phyloP scores from a whole-genome alignment of 768 basidiomycete genomes.

The Mycena belliarum region DNA sequence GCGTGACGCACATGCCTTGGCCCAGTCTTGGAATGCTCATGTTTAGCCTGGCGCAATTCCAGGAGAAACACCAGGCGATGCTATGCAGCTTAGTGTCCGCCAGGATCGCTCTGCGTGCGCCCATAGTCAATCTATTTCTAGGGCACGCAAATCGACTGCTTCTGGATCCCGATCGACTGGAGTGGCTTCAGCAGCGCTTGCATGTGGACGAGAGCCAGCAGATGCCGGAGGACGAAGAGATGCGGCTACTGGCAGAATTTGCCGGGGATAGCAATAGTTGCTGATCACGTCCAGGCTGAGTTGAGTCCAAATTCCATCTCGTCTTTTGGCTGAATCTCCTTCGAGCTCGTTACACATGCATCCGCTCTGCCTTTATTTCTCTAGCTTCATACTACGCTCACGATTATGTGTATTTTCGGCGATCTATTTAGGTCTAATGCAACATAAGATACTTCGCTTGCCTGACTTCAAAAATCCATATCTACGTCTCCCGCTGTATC shows the following conservation, averaged over 20 bases:
- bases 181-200: constrained; percentile 13
- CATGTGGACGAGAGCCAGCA: constrained; percentile 11
- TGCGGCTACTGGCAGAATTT: constrained; percentile 14
- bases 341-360: neutral
- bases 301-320: neutral
- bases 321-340: neutral
- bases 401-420: too few species aligned
- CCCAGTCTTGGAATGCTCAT: constrained; percentile 2
- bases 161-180: constrained; percentile 13
- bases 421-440: too few species aligned
- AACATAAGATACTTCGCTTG: too few species aligned
- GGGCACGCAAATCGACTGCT: constrained; percentile 17
- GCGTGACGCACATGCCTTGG: constrained; percentile 17
- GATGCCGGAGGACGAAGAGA: constrained; percentile 17
- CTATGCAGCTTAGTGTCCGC: constrained; percentile 16
- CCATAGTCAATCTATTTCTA: constrained; percentile 14
- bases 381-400: too few species aligned
- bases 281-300: neutral
- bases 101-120: constrained; percentile 9
- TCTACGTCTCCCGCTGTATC: too few species aligned
- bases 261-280: constrained; percentile 4
- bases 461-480: too few species aligned
- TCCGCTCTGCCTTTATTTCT: neutral
- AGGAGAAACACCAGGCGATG: constrained; percentile 18
- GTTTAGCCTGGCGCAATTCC: constrained; percentile 18